Evolutionary conservation across 441 rosid genomes (phyloP), one percentile per base, ranked within the genome.

Genomic region (Gossypium trilobum): DNA sequence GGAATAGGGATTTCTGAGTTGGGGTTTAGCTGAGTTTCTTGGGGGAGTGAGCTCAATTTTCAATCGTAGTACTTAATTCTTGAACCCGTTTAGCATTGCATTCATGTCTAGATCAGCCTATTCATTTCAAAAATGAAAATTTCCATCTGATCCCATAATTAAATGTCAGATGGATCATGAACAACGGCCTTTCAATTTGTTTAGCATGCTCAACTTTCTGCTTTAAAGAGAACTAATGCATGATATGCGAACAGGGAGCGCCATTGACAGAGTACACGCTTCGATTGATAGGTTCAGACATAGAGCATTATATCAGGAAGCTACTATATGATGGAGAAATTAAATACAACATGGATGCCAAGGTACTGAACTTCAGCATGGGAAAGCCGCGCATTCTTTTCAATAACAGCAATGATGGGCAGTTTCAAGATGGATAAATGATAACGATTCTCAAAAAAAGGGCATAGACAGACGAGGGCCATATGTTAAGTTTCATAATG

Each of bases 251-350:
- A 52, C 87, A 92, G 99, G 97, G 97, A 20, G 99, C 99, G 0
- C 91, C 91, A 3, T 74, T 92, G 84, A 94, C 97, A 2, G 97
- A 94, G 76, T 94, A 94, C 79, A 94, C 99, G 1, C 87, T 92
- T 2, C 84, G 97, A 57, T 80, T 92, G 78, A 87, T 94, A 2
- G 99, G 97, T 74, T 94, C 97, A 0, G 97, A 94, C 78, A 72
- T 92, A 63, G 97, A 94, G 75, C 97, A 94, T 72, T 90, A 88
- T 83, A 95, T 90, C 78, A 87, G 97, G 78, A 89, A 92, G 84
- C 78, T 95, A 80, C 77, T 90, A 44, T 95, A 85, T 50, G 93
- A 85, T 61, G 97, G 99, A 70, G 90, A 88, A 78, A 95, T 92
- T 69, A 46, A 56, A 42, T 56, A 68, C 44, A 91, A 90, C 81